Conservation (phyloP, 257 asterid genomes). For the Ilex aquifolium region DNA sequence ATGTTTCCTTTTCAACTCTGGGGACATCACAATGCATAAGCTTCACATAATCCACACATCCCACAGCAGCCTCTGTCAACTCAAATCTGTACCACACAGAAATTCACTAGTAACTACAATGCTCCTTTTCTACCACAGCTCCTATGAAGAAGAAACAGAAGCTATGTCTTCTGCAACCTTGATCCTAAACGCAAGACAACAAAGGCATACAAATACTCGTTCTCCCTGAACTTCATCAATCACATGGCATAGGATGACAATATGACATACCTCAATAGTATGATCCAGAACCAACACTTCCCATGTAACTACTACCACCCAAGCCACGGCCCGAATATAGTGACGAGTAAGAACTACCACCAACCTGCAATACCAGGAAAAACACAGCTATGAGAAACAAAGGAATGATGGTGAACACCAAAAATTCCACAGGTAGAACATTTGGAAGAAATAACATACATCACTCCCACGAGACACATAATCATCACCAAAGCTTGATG, state of each 20-base stretch:
- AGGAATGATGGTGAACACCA: no score
- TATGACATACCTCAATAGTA: slow-evolving; percentile 53
- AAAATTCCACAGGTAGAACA: no score
- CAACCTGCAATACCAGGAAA: slow-evolving; percentile 39
- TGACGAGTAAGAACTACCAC: slow-evolving; percentile 86
- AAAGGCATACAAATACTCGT: not conserved
- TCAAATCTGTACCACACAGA: slow-evolving; percentile 30
- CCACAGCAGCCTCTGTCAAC: slow-evolving; percentile 21
- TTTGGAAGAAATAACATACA: slow-evolving; percentile 33
- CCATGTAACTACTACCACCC: slow-evolving; percentile 76
- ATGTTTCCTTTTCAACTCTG: slow-evolving; percentile 13
- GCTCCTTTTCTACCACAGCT: slow-evolving; percentile 17
- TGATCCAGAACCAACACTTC: slow-evolving; percentile 78
- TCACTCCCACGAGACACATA: slow-evolving; percentile 74
- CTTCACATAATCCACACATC: no score
- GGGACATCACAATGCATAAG: not conserved
- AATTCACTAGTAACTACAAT: slow-evolving; percentile 19
- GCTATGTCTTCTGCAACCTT: slow-evolving; percentile 6
- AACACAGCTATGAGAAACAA: no score
- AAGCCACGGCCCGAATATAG: slow-evolving; percentile 67
- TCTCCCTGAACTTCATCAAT: not conserved
- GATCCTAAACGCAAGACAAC: not conserved
- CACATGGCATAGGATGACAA: not conserved
- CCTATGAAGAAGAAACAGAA: slow-evolving; percentile 11
- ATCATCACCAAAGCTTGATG: slow-evolving; percentile 72